Evolutionary conservation across 1,139 yeast genomes (phyloP), one percentile per base, ranked within the genome.

Genomic region (Candida smagusa): DNA sequence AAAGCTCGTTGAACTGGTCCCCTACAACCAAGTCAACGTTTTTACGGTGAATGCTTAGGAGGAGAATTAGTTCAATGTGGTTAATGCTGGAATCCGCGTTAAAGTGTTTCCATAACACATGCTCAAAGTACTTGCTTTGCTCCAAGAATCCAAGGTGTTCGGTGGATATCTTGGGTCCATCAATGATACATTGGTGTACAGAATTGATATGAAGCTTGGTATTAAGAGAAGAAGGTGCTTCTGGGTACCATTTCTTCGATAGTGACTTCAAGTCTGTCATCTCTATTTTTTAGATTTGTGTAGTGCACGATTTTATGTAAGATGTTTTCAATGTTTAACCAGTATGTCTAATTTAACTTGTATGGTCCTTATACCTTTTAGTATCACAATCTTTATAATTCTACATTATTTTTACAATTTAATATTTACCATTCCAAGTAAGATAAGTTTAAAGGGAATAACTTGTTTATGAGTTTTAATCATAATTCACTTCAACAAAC

Each of bases 51-150:
- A 16, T 16, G 19, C 19, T 16, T 16, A 16, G 19, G 19, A 33
- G 35, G 8, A 63, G 57, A 9, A 72, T 52, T 35, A 68, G 52
- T 35, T 65, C 62, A 4, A 72, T 54, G 45, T 74, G 79, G 19
- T 55, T 61, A 28, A 58, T 52, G 2, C 72, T 57, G 6, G 62
- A 56, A 37, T 72, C 73, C 11, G 52, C 57, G 34, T 61, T 61
- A 41, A 72, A 71, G 32, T 52, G 47, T 4, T 57, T 58, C 79
- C 78, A 74, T 9, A 72, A 54, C 29, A 63, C 56, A 19, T 50
- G 40, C 16, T 50, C 42, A 36, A 62, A 60, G 45, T 54, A 62
- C 22, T 45, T 44, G 3, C 60, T 47, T 9, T 50, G 46, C 5
- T 45, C 25, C 30, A 63, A 45, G 26, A 49, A 44, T 6, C 46